phyloP scores from a whole-genome alignment of 129 eudicot species.

The Tagetes erecta region DNA sequence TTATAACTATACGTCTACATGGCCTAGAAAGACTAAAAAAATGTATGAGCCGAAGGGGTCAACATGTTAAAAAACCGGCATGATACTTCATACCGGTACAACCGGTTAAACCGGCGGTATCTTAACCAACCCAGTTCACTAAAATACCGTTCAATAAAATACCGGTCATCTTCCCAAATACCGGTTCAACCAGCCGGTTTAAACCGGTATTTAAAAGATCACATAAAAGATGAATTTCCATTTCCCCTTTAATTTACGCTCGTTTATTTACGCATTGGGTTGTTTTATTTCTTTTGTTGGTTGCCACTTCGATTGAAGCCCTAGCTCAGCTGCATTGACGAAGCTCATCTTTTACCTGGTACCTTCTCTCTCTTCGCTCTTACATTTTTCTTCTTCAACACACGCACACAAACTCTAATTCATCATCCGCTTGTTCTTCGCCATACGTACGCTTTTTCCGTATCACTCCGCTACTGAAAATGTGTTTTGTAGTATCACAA shows the following conservation, averaged over 20 bases:
- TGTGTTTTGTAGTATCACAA: not conserved
- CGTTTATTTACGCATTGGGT: not conserved
- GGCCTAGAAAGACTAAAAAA: no score
- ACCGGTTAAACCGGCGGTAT: no score
- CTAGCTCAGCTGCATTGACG: conserved; percentile 18
- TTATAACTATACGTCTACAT: no score
- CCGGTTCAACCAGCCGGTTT: no score
- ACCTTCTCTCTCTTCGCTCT: not conserved
- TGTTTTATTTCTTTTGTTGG: not conserved
- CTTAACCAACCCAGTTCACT: no score
- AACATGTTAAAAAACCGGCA: no score
- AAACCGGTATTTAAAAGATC: no score
- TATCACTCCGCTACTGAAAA: not conserved
- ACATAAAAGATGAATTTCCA: not conserved
- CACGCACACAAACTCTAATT: conserved; percentile 1
- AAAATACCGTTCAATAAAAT: no score
- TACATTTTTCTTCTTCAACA: not conserved
- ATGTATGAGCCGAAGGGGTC: no score
- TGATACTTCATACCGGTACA: no score
- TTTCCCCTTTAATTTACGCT: not conserved
- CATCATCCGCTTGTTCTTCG: not conserved
- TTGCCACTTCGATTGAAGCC: conserved; percentile 27
- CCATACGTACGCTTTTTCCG: not conserved
- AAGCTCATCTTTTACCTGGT: conserved; percentile 18
- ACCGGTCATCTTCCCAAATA: no score